Conservation (phyloP, 1,139 yeast genomes). For the Geotrichum reessii region DNA sequence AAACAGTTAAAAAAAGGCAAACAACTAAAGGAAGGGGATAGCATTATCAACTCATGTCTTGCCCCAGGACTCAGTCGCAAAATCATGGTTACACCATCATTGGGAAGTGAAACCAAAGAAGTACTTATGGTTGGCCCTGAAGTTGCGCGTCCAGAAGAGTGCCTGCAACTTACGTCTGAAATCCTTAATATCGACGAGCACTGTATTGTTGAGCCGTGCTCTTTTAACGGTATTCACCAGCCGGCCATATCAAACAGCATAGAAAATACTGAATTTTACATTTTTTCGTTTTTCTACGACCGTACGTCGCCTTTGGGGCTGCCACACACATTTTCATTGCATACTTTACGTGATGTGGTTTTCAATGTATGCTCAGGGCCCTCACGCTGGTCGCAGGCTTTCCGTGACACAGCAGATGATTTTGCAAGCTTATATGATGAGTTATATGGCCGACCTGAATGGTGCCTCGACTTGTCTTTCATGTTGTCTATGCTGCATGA, state of each 20-base stretch:
- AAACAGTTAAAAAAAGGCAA: conserved; percentile 10
- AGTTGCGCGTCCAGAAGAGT: conserved; percentile 54
- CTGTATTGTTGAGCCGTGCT: conserved; percentile 76
- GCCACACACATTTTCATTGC: conserved; percentile 73
- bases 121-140: conserved; percentile 70
- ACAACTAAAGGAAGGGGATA: not conserved
- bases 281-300: conserved; percentile 92
- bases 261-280: conserved; percentile 64
- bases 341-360: conserved; percentile 67
- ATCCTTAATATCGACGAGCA: conserved; percentile 75
- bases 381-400: conserved; percentile 46
- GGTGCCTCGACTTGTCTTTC: conserved; percentile 85
- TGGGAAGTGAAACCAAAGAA: conserved; percentile 21
- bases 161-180: conserved; percentile 77
- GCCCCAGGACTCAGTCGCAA: conserved; percentile 56
- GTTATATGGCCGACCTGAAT: conserved; percentile 68
- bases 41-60: conserved; percentile 70
- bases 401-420: conserved; percentile 5
- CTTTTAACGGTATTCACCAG: conserved; percentile 95
- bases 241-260: conserved; percentile 81
- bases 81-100: conserved; percentile 33
- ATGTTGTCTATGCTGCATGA: conserved; percentile 79
- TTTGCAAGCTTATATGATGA: conserved; percentile 41
- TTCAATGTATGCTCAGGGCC: conserved; percentile 77
- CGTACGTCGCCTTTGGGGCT: conserved; percentile 84